Conservation (phyloP, 2,329 filamentous ascomycete genomes). For the Arachnomyces sp. region DNA sequence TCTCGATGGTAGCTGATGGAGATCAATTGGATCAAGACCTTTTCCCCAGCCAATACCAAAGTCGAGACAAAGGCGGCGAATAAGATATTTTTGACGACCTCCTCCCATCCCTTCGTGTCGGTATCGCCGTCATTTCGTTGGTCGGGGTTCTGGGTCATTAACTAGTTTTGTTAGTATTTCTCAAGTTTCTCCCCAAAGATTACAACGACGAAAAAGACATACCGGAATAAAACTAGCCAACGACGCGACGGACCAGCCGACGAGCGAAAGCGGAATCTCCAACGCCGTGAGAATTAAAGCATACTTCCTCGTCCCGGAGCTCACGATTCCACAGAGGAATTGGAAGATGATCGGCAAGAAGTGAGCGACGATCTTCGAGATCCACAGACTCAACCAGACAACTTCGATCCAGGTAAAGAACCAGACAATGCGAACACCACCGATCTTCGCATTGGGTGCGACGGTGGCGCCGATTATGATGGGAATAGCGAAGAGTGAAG, state of each 20-base stretch:
- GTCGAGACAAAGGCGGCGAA: conserved; percentile 51
- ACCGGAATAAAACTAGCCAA: conserved; percentile 54
- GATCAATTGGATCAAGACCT: conserved; percentile 56
- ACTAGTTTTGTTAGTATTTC: conserved; percentile 16
- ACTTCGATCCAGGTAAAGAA: conserved; percentile 61
- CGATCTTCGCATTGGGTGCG: conserved; percentile 42
- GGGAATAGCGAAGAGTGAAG: conserved; percentile 52
- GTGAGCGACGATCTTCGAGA: conserved; percentile 52
- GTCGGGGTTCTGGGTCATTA: conserved; percentile 39
- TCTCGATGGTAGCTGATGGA: conserved; percentile 63
- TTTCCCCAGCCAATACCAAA: conserved; percentile 52
- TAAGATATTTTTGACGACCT: conserved; percentile 51
- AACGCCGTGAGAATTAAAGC: conserved; percentile 50
- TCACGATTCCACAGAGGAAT: conserved; percentile 55
- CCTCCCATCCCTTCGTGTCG: conserved; percentile 42
- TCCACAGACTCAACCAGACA: conserved; percentile 58
- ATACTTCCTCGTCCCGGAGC: conserved; percentile 58
- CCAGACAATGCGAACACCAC: conserved; percentile 50
- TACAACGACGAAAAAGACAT: conserved; percentile 12
- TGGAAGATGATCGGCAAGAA: conserved; percentile 55
- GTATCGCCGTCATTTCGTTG: conserved; percentile 26
- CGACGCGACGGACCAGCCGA: conserved; percentile 53
- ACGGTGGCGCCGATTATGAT: conserved; percentile 55
- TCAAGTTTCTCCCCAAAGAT: neutral
- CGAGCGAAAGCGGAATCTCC: conserved; percentile 54